Conservation (phyloP, 306 rosid genomes). For the Biancaea sappan region DNA sequence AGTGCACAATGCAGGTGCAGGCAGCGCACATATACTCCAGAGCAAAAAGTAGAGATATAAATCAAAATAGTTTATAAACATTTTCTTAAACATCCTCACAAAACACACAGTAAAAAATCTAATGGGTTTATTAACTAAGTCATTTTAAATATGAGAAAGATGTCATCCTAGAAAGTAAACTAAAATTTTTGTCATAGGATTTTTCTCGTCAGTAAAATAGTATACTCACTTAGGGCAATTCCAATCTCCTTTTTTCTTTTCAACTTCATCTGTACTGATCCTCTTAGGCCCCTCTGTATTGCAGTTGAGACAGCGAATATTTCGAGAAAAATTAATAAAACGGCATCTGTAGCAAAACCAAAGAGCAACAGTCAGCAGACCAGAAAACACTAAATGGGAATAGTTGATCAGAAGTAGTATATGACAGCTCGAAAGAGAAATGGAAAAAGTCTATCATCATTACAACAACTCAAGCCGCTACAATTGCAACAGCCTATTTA, state of each 20-base stretch:
- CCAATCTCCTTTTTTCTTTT: conserved; percentile 94
- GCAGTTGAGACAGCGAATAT: conserved; percentile 70
- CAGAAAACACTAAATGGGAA: conserved; percentile 15
- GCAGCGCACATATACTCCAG: background rate
- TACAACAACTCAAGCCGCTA: background rate
- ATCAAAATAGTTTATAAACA: conserved; percentile 16
- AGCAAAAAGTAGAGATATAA: background rate
- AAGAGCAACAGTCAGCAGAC: conserved; percentile 34
- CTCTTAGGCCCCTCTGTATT: conserved; percentile 60
- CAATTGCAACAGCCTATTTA: background rate
- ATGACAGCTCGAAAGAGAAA: conserved; percentile 12
- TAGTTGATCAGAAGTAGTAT: conserved; percentile 25
- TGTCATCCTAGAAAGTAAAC: background rate
- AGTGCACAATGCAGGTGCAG: conserved; percentile 18
- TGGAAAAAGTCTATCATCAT: background rate
- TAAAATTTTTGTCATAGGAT: conserved; percentile 15
- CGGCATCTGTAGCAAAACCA: conserved; percentile 66
- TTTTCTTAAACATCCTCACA: background rate
- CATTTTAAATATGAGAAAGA: background rate
- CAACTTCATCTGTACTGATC: conserved; percentile 32
- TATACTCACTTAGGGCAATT: conserved; percentile 67
- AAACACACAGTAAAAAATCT: background rate
- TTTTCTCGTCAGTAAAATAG: conserved; percentile 16
- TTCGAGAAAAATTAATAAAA: conserved; percentile 84
- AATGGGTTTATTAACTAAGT: background rate